Base-by-base conservation (phyloP, 345 rosid genomes). In the Eucalyptus sp. region DNA sequence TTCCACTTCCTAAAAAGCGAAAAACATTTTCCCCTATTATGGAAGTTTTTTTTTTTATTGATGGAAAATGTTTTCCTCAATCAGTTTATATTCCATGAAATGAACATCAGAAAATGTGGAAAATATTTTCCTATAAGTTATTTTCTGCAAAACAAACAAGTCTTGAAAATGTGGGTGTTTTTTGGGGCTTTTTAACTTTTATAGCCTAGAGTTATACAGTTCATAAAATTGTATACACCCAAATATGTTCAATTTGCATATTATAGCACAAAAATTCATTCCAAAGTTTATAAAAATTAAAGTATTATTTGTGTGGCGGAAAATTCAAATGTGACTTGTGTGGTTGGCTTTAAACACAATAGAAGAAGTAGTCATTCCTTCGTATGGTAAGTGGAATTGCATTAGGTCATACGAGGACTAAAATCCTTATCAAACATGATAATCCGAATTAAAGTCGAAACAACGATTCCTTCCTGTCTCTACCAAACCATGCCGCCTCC, bases 81-180 rank as follows among this genome's bases (percentile, higher is more conserved):
- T 50, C 17, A 1, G 3, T 50, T 50, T 50, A 50, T 50, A 50
- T 14, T 50, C 16, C 51, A 2, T 50, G 7, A 50, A 50, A 52
- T 52, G 58, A 52, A 52, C 4, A 1, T 8, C 4, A 7, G 2
- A 52, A 52, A 52, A 52, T 18, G 2, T 2, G 1, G 0, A 17
- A 52, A 52, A 18, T 4, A 52, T 52, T 52, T 52, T 52, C 10
- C 24, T 52, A 7, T 52, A 52, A 18, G 58, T 1, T 52, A 52
- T 52, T 52, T 52, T 52, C 1, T 0, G 1, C 0, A 0, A 52
- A 52, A 52, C 24, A 52, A 52, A 18, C 0, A 0, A 52, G 24
- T 52, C 4, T 52, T 56, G 62, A 24, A 56, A 64, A 4, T 14
- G 41, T 13, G 37, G 0, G 0, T 14, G 3, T n/a, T 7, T n/a